A percentile compares a stretch with the other conserved stretches of the same genome.
Conservation (phyloP, 352 stramenopile genomes). For the Globisporangium yorkense region DNA sequence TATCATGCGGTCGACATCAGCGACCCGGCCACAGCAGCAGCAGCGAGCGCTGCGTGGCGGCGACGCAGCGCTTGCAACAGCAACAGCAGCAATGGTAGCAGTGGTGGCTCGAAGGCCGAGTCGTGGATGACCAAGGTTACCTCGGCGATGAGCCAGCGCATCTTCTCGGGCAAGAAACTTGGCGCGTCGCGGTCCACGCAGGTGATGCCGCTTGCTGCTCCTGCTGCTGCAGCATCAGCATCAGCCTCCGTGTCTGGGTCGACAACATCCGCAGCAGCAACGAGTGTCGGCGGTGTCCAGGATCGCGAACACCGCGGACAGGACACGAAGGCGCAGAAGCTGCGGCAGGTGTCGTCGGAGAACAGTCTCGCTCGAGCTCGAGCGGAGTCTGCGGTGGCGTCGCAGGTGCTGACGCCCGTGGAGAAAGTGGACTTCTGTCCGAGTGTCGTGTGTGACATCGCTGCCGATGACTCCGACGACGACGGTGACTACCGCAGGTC, state of each 20-base stretch:
- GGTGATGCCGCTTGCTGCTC: conserved; percentile 36
- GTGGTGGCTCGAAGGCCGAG: conserved; percentile 22
- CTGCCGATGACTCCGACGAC: conserved; percentile 12
- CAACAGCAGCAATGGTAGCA: conserved; percentile 4
- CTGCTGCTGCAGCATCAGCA: background rate
- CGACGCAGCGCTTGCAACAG: conserved; percentile 22
- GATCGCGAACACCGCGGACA: background rate
- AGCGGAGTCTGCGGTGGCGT: background rate
- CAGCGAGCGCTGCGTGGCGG: background rate
- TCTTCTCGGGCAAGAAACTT: conserved; percentile 50
- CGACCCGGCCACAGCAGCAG: background rate
- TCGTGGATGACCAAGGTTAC: conserved; percentile 73
- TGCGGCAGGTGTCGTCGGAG: conserved; percentile 26
- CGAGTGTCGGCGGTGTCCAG: background rate
- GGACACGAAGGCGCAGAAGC: background rate
- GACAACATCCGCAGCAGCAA: background rate
- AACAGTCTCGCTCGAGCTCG: conserved; percentile 11
- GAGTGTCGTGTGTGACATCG: conserved; percentile 31
- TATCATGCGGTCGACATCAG: conserved; percentile 33
- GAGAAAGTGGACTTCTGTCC: conserved; percentile 18
- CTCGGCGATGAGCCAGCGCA: conserved; percentile 49
- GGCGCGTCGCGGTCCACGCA: conserved; percentile 51
- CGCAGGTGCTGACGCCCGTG: conserved; percentile 3
- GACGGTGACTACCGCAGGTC: background rate
- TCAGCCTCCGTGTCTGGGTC: background rate